Evolutionary conservation across 2,329 filamentous ascomycete species (phyloP), one percentile per base, ranked within the genome.

Genomic region (Capronia epimyces): DNA sequence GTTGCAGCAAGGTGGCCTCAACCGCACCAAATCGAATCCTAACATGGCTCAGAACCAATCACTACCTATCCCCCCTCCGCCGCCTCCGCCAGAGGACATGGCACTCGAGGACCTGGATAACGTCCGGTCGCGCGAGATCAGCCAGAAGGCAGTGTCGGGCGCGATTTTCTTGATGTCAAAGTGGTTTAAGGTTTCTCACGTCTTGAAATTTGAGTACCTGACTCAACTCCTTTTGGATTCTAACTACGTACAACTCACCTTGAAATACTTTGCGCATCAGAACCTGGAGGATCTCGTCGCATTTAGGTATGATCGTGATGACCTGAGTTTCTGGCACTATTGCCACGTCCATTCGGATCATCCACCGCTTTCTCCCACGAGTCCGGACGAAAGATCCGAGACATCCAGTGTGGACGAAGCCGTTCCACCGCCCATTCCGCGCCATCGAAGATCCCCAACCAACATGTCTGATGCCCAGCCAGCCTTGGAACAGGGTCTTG

Each of bases 191-290:
- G 75, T 95, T 47, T 96, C 89, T 51, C 93, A 98, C 66, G 80
- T 97, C 22, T 74, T 98, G 58, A 95, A 96, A 66, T 96, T 93
- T 60, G 93, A 98, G 69, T 97, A 96, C 64, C 74, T 98, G 64
- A 91, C 89, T 0, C 93, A 98, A 65, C 78, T 98, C 2, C 74
- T 98, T 9, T 78, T 98, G 22, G 93, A 98, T 68, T 93, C 89
- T 3, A 97, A 95, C 67, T 98, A 96, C 66, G 77, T 98, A 5
- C 91, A 91, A 1, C 75, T 98, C 24, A 86, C 95, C 20, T 73
- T 98, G 25, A 97, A 97, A 71, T 81, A 96, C 43, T 90, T 96
- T 67, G 89, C 91, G 43, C 84, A 95, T 64, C 90, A 96, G 67
- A 94, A 98, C 58, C 83, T 96, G 29, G 91, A 96, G 60, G 86